Conservation (phyloP, 306 rosid genomes). For the Macrotyloma uniflorum region DNA sequence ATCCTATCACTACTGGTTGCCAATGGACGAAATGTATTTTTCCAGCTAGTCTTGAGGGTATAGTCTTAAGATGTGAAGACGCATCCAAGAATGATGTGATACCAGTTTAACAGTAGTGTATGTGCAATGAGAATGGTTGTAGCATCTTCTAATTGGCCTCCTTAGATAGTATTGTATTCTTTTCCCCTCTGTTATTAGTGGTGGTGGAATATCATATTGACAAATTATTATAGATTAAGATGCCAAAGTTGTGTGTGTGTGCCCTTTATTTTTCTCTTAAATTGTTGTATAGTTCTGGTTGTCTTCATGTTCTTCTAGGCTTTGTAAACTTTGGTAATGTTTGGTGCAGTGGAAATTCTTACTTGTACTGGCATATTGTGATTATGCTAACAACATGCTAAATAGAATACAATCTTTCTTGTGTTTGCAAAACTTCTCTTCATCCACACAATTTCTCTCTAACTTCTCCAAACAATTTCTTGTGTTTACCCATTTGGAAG, state of each 20-base stretch:
- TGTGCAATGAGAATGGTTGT: slow-evolving; percentile 31
- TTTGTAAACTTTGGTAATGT: slow-evolving; percentile 62
- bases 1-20: slow-evolving; percentile 82
- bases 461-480: too few species aligned
- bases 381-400: slow-evolving; percentile 47
- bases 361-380: slow-evolving; percentile 51
- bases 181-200: slow-evolving; percentile 51
- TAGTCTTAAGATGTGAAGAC: slow-evolving; percentile 86
- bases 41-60: slow-evolving; percentile 86
- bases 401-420: slow-evolving; percentile 40
- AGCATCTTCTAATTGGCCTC: slow-evolving; percentile 39
- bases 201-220: slow-evolving; percentile 44
- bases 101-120: slow-evolving; percentile 60
- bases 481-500: too few species aligned
- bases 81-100: slow-evolving; percentile 79
- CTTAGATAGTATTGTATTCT: slow-evolving; percentile 44
- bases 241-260: slow-evolving; percentile 39
- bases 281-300: slow-evolving; percentile 54
- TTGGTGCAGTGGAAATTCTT: slow-evolving; percentile 54
- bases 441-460: background rate
- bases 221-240: slow-evolving; percentile 43
- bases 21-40: slow-evolving; percentile 82
- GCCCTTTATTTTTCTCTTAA: slow-evolving; percentile 23
- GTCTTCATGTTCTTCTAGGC: slow-evolving; percentile 49
- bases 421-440: slow-evolving; percentile 36